Percentiles rank a stretch among this genome's conserved stretches.
phyloP scores from a whole-genome alignment of 768 basidiomycete species.

The Lactarius indigo region DNA sequence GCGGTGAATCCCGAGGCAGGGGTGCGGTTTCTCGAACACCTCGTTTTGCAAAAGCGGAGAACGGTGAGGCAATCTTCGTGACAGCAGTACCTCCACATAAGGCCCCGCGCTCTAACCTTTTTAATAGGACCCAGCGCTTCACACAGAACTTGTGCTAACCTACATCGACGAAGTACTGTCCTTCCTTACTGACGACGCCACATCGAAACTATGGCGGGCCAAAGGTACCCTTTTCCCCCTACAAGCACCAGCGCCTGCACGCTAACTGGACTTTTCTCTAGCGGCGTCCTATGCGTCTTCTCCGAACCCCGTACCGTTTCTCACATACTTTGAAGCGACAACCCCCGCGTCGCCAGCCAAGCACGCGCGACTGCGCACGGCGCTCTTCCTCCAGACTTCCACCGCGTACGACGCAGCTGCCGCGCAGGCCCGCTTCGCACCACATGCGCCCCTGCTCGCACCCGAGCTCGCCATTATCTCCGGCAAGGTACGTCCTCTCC shows the following conservation, averaged over 20 bases:
- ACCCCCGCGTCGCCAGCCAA: constrained; percentile 79
- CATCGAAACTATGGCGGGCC: constrained; percentile 24
- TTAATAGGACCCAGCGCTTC: constrained; percentile 55
- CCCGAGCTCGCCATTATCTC: constrained; percentile 78
- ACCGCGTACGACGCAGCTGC: constrained; percentile 55
- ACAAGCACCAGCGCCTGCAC: not conserved
- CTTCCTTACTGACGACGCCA: constrained; percentile 29
- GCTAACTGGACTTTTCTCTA: constrained; percentile 6
- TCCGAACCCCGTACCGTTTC: constrained; percentile 42
- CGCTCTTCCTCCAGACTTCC: constrained; percentile 81
- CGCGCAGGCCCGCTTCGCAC: constrained; percentile 44
- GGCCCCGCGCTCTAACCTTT: not conserved
- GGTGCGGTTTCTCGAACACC: constrained; percentile 71
- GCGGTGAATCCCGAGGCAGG: constrained; percentile 59
- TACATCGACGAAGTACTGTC: constrained; percentile 18
- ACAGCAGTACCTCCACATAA: not conserved
- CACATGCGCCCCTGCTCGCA: constrained; percentile 50
- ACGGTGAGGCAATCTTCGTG: constrained; percentile 39
- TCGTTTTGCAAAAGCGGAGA: constrained; percentile 68
- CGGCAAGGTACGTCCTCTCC: constrained; percentile 55
- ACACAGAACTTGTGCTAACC: constrained; percentile 47
- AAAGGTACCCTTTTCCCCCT: constrained; percentile 14
- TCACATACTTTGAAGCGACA: constrained; percentile 77
- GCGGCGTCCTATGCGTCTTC: constrained; percentile 32
- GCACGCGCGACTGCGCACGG: constrained; percentile 63